Base-by-base conservation (phyloP, 2,329 filamentous ascomycete species). In the Lizonia empirigonia region DNA sequence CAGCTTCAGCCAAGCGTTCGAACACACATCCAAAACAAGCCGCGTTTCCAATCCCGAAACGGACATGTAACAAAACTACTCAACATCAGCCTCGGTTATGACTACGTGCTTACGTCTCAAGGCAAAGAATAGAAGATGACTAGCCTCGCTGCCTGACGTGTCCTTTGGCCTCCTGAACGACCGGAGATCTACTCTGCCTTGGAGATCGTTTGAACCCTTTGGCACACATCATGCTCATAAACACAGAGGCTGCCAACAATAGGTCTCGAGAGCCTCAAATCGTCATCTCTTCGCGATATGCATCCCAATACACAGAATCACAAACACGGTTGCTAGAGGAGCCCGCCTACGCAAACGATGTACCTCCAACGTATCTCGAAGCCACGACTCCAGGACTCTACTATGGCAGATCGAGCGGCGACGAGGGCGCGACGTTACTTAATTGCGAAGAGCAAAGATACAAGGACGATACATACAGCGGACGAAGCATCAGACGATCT, bases 321-420 rank as follows among this genome's bases (percentile, higher is more conserved):
- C 42, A 55, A 18, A 63, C 63, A 9, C 65, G 67, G 7, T 50
- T 68, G 18, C 27, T 70, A 6, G 66, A 66, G 13, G 56, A 59
- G 2, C 63, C 63, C 32, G 60, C 68, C 4, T 59, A 62, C 7
- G 56, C 67, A 36, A 59, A 58, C 15, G 55, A 59, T 18, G 58
- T 55, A 8, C 65, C 69, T 10, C 65, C 66, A 5, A 67, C 56
- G 13, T 72, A 72, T 45, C 58, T 72, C 1, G 69, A 72, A 50
- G 69, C 69, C 7, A 72, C 68, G 7, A 72, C 69, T 3, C 68
- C 69, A 24, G 59, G 59, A n/a, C 58, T 65, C 1, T 71, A 68
- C 44, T 63, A 60, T 15, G 56, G 54, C 12, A 51, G 66, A 35
- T 42, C 62, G 12, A 69, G 63, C 29, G 60, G 64, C 9, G 68